Evolutionary conservation across 2,329 filamentous ascomycete genomes (phyloP), one percentile per base, ranked within the genome.

Genomic region (Pezicula radicicola): DNA sequence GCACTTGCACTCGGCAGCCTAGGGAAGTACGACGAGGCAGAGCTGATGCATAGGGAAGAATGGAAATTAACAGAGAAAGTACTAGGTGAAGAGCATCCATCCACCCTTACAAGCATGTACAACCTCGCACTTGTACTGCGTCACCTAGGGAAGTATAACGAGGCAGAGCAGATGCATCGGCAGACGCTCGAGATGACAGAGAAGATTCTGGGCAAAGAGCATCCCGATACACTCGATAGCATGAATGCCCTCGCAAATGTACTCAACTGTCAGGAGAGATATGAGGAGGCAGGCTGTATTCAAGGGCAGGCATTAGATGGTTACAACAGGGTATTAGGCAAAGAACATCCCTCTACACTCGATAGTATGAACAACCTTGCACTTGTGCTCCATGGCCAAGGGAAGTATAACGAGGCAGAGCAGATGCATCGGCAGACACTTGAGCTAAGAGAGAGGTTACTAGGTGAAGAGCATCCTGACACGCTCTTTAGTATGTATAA

Each of bases 261-360:
- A 8, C 49, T 57, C 9, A 21, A 48, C 6, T 41, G 40, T 2
- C 57, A 60, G 30, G 55, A 56, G 18, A 55, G 52, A 39, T 60
- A 60, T 41, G 50, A 55, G 4, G 60, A 62, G 13, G 62, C 62
- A 6, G 51, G 63, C 28, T 9, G 40, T 8, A 43, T 59, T 6
- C 54, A 56, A 33, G 33, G 46, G 25, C 46, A 50, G 21, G 52
- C 55, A 15, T 42, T 64, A 15, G 35, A 28, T 15, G 44, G 27
- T 7, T 49, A 12, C 10, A 13, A 46, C 6, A 53, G 54, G 21
- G 33, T 37, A 30, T 36, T 55, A 13, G 58, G 50, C 6, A 25
- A 21, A 10, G 46, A 59, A 16, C 52, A 57, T 28, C 18, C 47
- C 7, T 18, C 28, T 16, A 40, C 55, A 35, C 46, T 51, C 44